phyloP scores from a whole-genome alignment of 2,329 filamentous ascomycete species.

The Sphaerulina populicola region DNA sequence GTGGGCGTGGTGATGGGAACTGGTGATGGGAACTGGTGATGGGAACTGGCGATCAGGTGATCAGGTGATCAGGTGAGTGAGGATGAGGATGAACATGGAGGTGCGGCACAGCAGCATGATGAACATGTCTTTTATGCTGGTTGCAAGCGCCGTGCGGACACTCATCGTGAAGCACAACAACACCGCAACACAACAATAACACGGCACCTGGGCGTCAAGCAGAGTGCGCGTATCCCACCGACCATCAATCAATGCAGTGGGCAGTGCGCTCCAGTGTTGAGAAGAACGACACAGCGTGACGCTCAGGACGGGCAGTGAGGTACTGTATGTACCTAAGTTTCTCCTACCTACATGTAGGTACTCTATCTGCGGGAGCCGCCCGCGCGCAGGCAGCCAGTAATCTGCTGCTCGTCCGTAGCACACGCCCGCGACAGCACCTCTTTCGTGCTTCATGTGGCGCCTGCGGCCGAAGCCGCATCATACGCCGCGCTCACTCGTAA shows the following conservation, averaged over 20 bases:
- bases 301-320: slow-evolving; percentile 3
- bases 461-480: not conserved
- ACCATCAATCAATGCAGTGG: not conserved
- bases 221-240: not conserved
- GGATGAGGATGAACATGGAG: too few species aligned
- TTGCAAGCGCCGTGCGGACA: slow-evolving; percentile 11
- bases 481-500: slow-evolving; percentile 1
- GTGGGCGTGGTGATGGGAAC: not conserved
- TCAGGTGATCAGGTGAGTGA: too few species aligned
- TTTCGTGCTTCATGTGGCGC: slow-evolving; percentile 5
- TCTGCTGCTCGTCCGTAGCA: slow-evolving; percentile 1
- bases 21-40: too few species aligned
- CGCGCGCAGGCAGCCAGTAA: slow-evolving; percentile 9
- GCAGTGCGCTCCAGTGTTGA: too few species aligned
- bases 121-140: slow-evolving; percentile 11
- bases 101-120: slow-evolving; percentile 9
- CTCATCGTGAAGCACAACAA: not conserved
- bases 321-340: too few species aligned
- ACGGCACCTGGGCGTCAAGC: slow-evolving; percentile 5
- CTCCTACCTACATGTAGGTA: too few species aligned
- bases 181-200: not conserved
- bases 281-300: slow-evolving; percentile 7
- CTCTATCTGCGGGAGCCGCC: slow-evolving; percentile 3
- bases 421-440: slow-evolving; percentile 5
- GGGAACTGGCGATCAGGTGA: too few species aligned